Base-by-base conservation (phyloP, 441 rosid genomes). In the Erodium chrysanthum region DNA sequence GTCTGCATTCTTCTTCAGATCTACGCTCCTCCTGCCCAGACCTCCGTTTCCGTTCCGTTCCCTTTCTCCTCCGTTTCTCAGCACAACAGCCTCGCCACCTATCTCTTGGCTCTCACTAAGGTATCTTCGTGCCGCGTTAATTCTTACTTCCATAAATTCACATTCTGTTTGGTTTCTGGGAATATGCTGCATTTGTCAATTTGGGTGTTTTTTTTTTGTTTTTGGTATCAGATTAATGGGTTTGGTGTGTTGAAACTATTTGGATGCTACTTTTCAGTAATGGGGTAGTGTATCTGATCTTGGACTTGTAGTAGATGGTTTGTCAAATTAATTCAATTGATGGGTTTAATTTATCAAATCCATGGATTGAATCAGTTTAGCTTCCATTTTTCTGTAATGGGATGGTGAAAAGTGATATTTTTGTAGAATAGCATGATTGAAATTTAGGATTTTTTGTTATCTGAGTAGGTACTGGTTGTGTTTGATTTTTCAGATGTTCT, bases 31-130 rank as follows among this genome's bases (percentile, higher is more conserved):
- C 91, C 98, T 12, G 73, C 85, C 33, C 87, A 83, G 71, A 68
- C 58, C 21, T 50, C 58, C 58, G 58, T 82, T 62, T 71, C 84
- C 35, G 79, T 81, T 27, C 92, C 92, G 2, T 86, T 86, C 71
- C 83, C 87, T 75, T 90, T 89, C 82, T 74, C 89, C 58, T 82
- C 96, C 23, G 86, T 91, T 64, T 80, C 97, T 67, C 92, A 94
- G 71, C 97, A 91, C 83, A 94, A 91, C 61, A 92, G 88, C 70
- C 89, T 94, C 66, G 96, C 91, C 62, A 75, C 89, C 59, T 91
- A 78, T 81, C 73, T 91, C 64, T 70, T 94, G 60, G 85, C 96
- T 77, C 92, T 91, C 77, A 84, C 88, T 7, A 94, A 91, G 97
- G 98, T 88, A 65, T 18, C 6, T 40, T 40, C 46, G 46, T 3